These are phyloP conservation scores for Zygosaccharomyces rouxii DNA, from an alignment of 805 yeast species.

Conservation along the genomic window DNA sequence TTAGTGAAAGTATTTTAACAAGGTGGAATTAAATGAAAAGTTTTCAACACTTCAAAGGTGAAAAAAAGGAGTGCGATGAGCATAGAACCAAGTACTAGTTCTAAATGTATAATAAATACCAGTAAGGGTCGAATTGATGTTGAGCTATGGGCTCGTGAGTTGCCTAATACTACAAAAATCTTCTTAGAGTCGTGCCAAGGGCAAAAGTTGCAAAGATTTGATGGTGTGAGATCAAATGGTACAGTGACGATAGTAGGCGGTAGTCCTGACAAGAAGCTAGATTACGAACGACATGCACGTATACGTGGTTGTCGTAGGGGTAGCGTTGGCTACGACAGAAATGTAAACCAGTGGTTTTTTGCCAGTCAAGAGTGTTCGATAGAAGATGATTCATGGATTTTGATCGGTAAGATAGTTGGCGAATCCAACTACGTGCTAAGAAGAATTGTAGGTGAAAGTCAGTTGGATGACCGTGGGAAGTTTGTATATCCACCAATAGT, in stretches of 20 bases:
- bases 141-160: conserved; percentile 67
- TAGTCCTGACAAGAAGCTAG: conserved; percentile 6
- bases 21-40: conserved; percentile 4
- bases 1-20: not conserved
- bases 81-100: conserved; percentile 54
- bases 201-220: not conserved
- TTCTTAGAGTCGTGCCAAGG: conserved; percentile 48
- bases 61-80: conserved; percentile 5
- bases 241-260: not conserved
- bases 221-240: not conserved
- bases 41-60: conserved; percentile 6
- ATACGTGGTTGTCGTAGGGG: conserved; percentile 51
- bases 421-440: conserved; percentile 51
- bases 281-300: conserved; percentile 48
- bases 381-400: conserved; percentile 35
- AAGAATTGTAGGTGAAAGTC: conserved; percentile 41
- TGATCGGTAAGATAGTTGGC: conserved; percentile 55
- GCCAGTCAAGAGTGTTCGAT: conserved; percentile 47
- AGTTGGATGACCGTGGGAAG: conserved; percentile 11
- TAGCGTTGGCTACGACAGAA: conserved; percentile 46
- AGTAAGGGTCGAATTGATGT: conserved; percentile 54
- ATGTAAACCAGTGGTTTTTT: conserved; percentile 39
- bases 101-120: conserved; percentile 53
- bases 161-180: conserved; percentile 44
- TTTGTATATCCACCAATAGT: conserved; percentile 54